Evolutionary conservation across 768 basidiomycete genomes (phyloP), one percentile per base, ranked within the genome.

Genomic region (Tricholoma terreum): DNA sequence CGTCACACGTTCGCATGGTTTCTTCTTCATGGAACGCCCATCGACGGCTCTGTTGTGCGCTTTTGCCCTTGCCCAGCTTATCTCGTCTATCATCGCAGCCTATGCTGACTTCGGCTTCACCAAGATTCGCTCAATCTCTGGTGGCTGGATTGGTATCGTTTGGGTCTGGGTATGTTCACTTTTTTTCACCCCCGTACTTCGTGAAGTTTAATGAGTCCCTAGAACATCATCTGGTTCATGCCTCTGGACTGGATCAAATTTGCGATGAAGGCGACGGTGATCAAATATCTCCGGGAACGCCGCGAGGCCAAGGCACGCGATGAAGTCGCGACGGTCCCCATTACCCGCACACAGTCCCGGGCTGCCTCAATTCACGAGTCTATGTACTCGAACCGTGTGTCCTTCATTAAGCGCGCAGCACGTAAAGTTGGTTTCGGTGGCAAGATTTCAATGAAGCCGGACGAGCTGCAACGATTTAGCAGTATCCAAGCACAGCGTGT

Each of bases 241-340:
- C 96, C 96, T 52, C 86, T 98, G 50, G 96, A 98, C 74, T 83
- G 84, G 74, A 90, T 97, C 83, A 97, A 96, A 80, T 96, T 97
- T 72, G 90, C 80, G 33, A 94, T 98, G 91, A 94, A 96, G 78
- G 90, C 87, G 8, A 95, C 92, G 6, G 75, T 94, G 69, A 94
- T 98, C 83, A 89, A 88, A 75, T 77, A 60, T 62, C 85, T 94
- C 68, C 94, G 93, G 61, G 76, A 82, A 56, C 86, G 90, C 57
- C 82, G 80, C 64, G 74, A 77, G 38, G 77, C 77, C 58, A 76
- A 75, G 35, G 66, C 74, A 22, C 69, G 75, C 27, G 68, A 71
- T 6, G 67, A 74, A 33, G 73, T 72, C 51, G 77, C 78, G 31
- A 89, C 86, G 56, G 75, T 93, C 56, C 89, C 89, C 7, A 84